Evolutionary conservation across 495 filamentous ascomycete genomes (phyloP), one percentile per base, ranked within the genome.

Genomic region (Cudoniella acicularis): DNA sequence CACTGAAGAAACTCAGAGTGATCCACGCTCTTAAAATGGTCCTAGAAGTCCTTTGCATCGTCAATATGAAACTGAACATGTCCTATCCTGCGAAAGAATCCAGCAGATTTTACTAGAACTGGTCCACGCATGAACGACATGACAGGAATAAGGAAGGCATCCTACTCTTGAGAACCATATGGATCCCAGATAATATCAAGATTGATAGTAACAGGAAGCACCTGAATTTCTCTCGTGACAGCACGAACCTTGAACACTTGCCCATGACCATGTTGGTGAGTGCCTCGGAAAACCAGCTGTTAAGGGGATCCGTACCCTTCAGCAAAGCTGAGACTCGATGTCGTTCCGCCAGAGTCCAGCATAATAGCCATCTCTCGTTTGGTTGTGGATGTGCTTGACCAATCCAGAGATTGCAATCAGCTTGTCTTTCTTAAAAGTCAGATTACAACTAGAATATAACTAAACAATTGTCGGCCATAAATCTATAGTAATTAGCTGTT

Each of bases 181-280:
- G n/a, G n/a, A n/a, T n/a, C n/a, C n/a, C n/a, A n/a, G n/a, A n/a
- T n/a, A n/a, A n/a, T n/a, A n/a, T n/a, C n/a, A n/a, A n/a, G n/a
- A n/a, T n/a, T n/a, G n/a, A n/a, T n/a, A n/a, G n/a, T n/a, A n/a
- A n/a, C n/a, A n/a, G n/a, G n/a, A n/a, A n/a, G n/a, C n/a, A n/a
- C n/a, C n/a, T n/a, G n/a, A n/a, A n/a, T n/a, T n/a, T n/a, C n/a
- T n/a, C n/a, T n/a, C n/a, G n/a, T n/a, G n/a, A n/a, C n/a, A n/a
- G n/a, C n/a, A n/a, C n/a, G n/a, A n/a, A 36, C 30, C 42, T 11
- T 49, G 22, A 6, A 30, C 2, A 13, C 13, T 21, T n/a, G 43
- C 54, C 54, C 54, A 57, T 49, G 45, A 49, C 54, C 54, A 57
- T 8, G 43, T 26, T 1, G 54, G 54, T 11, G 23, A 42, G 2